Percentiles rank a stretch among this genome's conserved stretches.
Evolutionary conservation across 805 yeast genomes (phyloP).

Genomic region (Isabelozyma rhagii): DNA sequence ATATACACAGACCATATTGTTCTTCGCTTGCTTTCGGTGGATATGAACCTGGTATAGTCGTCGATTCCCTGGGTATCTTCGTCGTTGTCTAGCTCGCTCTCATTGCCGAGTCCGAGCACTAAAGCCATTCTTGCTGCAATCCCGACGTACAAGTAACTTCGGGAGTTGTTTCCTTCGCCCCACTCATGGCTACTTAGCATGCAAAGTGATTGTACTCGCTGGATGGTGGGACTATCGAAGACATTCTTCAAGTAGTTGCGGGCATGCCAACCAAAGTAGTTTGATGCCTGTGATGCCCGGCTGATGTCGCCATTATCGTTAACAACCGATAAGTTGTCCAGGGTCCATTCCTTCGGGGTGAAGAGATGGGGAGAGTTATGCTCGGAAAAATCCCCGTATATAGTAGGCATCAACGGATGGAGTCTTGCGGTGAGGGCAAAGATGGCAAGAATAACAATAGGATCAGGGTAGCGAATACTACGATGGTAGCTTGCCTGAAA

Average conservation of each 20-base stretch:
- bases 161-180: conserved; percentile 36
- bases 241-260: conserved; percentile 24
- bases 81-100: conserved; percentile 10
- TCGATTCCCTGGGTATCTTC: conserved; percentile 2
- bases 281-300: conserved; percentile 29
- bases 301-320: conserved; percentile 3
- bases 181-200: conserved; percentile 39
- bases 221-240: conserved; percentile 37
- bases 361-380: conserved; percentile 20
- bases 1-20: conserved; percentile 40
- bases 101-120: conserved; percentile 28
- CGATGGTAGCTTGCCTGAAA: conserved; percentile 9
- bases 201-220: conserved; percentile 33
- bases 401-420: conserved; percentile 24
- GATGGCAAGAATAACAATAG: conserved; percentile 30
- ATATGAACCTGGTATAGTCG: conserved; percentile 15
- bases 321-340: background rate
- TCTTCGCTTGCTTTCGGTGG: conserved; percentile 28
- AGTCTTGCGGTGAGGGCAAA: conserved; percentile 33
- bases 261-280: conserved; percentile 39
- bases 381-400: conserved; percentile 31
- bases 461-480: conserved; percentile 18
- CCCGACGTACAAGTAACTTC: conserved; percentile 36
- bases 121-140: conserved; percentile 39
- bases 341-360: conserved; percentile 14